These are phyloP conservation scores for Vaccinium vitisidaea DNA, from an alignment of 148 eudicot species.

Conservation along the genomic window DNA sequence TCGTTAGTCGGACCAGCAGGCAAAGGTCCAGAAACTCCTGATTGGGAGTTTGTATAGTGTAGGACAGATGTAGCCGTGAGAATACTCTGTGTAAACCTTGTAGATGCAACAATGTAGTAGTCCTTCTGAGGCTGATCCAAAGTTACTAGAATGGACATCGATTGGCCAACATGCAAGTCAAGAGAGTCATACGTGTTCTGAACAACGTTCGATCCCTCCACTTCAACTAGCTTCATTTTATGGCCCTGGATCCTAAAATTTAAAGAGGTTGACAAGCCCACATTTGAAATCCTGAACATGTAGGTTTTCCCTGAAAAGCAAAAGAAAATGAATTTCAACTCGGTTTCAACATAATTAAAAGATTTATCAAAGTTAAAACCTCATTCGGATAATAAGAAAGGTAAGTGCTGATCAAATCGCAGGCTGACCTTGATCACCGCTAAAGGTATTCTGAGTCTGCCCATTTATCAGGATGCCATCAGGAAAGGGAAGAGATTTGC, in stretches of 20 bases:
- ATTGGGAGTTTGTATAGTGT: background rate
- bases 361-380: background rate
- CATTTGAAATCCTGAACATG: constrained; percentile 80
- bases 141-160: constrained; percentile 72
- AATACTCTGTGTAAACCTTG: constrained; percentile 54
- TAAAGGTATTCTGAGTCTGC: constrained; percentile 50
- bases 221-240: constrained; percentile 78
- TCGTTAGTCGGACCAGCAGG: background rate
- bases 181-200: constrained; percentile 68
- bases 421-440: constrained; percentile 68
- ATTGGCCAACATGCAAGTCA: constrained; percentile 90
- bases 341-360: background rate
- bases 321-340: background rate
- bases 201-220: constrained; percentile 79
- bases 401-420: background rate
- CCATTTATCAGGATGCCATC: constrained; percentile 84
- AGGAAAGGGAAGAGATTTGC: constrained; percentile 60
- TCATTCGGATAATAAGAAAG: background rate
- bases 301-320: constrained; percentile 72
- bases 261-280: constrained; percentile 68
- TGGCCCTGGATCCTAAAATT: constrained; percentile 91
- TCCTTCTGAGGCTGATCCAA: constrained; percentile 76
- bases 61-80: constrained; percentile 5
- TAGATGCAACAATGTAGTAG: constrained; percentile 78
- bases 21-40: background rate